These are phyloP conservation scores for Tolypocladium nubicola DNA, from an alignment of 2,329 filamentous ascomycete genomes.

Conservation along the genomic window DNA sequence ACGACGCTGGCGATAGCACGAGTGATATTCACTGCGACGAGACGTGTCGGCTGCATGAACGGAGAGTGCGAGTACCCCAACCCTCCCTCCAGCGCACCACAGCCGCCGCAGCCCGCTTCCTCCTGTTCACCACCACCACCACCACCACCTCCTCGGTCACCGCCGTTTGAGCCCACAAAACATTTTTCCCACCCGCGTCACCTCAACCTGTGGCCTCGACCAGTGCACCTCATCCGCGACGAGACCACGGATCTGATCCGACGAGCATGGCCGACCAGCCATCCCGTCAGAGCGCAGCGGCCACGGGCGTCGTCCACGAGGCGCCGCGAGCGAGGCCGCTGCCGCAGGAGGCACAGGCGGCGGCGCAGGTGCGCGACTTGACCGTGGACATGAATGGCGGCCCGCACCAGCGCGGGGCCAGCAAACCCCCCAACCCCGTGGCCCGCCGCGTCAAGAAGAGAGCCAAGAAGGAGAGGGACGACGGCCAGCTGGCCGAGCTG, in stretches of 20 bases:
- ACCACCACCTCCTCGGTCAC: background rate
- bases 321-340: background rate
- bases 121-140: background rate
- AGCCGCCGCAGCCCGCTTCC: background rate
- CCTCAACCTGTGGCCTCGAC: background rate
- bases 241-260: background rate
- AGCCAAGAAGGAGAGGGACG: constrained; percentile 41
- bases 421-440: background rate
- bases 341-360: background rate
- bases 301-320: background rate
- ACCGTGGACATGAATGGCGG: background rate
- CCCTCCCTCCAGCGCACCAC: background rate
- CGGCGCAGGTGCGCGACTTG: background rate
- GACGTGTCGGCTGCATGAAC: background rate
- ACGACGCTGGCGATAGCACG: background rate
- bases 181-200: background rate
- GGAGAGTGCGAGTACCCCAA: background rate
- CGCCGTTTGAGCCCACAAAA: background rate
- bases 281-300: background rate
- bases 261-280: background rate
- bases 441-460: background rate
- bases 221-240: background rate
- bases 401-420: background rate
- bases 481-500: constrained; percentile 46
- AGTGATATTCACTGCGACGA: background rate